Base-by-base conservation (phyloP, 2,329 filamentous ascomycete species). In the Alternaria alternata region DNA sequence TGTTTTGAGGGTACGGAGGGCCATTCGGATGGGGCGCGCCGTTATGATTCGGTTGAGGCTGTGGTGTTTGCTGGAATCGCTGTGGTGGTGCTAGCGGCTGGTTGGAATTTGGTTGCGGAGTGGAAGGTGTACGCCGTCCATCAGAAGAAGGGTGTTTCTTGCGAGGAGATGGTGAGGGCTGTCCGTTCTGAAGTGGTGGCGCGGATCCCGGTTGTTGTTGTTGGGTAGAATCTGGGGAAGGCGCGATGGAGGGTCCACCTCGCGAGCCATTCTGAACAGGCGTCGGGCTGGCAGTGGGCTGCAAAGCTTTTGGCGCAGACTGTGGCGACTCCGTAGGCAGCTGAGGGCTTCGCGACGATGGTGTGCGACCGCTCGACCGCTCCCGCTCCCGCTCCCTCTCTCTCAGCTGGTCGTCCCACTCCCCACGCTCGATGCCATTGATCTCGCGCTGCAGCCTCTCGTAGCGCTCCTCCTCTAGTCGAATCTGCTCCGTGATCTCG, bases 381-480 rank as follows among this genome's bases (percentile, higher is more conserved):
- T 26, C 24, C 24, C 24, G 24, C 24, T 26, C 24, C 24, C 24
- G 24, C 24, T 26, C 24, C 24, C 55, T 66, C 34, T 74, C 70
- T 28, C 61, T 64, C 57, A 81, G 59, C 56, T 73, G 70, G 24
- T 85, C 80, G 62, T 87, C 84, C 77, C 81, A 83, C 54, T 84
- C 82, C 44, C 85, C 86, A 70, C 84, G 83, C 75, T 94, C 87
- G 49, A 95, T 84, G 59, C 88, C 84, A 39, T 83, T 81, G 51
- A 96, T 87, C 66, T 97, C 90, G 59, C 83, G 83, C 75, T 88
- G 86, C 43, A 94, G 79, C 18, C 80, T 80, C 26, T 86, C 84
- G 72, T 90, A 91, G 52, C 82, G 84, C 59, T 83, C 84, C 81
- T 97, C 94, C 63, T 95, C 90, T 56, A 91, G 87, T 59, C 86